A percentile compares a stretch with the other conserved stretches of the same genome.
Evolutionary conservation across 2,329 filamentous ascomycete genomes (phyloP).

Genomic region (Nakataea oryzae): DNA sequence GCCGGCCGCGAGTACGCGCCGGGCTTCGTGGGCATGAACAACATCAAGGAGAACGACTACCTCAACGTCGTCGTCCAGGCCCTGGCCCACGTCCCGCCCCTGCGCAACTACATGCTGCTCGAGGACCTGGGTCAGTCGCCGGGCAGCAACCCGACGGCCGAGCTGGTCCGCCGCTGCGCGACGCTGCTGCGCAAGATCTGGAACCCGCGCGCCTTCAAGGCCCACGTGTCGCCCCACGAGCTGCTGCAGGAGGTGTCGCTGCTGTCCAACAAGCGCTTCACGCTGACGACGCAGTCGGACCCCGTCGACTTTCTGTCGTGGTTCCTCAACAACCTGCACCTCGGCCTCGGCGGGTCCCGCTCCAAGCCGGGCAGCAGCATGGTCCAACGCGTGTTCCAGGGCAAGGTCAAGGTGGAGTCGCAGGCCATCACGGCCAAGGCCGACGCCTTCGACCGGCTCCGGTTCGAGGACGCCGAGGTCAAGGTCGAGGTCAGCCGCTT

Average conservation of each 20-base stretch:
- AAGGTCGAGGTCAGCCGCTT: slow-evolving; percentile 70
- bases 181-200: slow-evolving; percentile 93
- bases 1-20: slow-evolving; percentile 78
- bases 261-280: slow-evolving; percentile 85
- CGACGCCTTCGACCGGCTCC: slow-evolving; percentile 74
- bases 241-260: slow-evolving; percentile 89
- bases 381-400: slow-evolving; percentile 88
- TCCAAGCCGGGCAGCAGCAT: slow-evolving; percentile 77
- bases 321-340: slow-evolving; percentile 94
- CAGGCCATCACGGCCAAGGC: slow-evolving; percentile 89
- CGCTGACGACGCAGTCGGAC: slow-evolving; percentile 81
- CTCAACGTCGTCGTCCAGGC: slow-evolving; percentile 91
- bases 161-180: slow-evolving; percentile 79
- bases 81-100: slow-evolving; percentile 76
- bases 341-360: slow-evolving; percentile 82
- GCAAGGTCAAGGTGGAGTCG: slow-evolving; percentile 81
- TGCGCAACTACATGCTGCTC: slow-evolving; percentile 86
- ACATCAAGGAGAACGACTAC: slow-evolving; percentile 99
- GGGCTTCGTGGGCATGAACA: slow-evolving; percentile 97
- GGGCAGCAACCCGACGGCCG: slow-evolving; percentile 30
- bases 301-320: slow-evolving; percentile 94
- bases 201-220: slow-evolving; percentile 94
- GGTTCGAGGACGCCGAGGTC: slow-evolving; percentile 84
- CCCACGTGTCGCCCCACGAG: slow-evolving; percentile 94
- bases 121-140: slow-evolving; percentile 57